Evolutionary conservation across 2,329 filamentous ascomycete species (phyloP).

Genomic region (Cladophialophora immunda): DNA sequence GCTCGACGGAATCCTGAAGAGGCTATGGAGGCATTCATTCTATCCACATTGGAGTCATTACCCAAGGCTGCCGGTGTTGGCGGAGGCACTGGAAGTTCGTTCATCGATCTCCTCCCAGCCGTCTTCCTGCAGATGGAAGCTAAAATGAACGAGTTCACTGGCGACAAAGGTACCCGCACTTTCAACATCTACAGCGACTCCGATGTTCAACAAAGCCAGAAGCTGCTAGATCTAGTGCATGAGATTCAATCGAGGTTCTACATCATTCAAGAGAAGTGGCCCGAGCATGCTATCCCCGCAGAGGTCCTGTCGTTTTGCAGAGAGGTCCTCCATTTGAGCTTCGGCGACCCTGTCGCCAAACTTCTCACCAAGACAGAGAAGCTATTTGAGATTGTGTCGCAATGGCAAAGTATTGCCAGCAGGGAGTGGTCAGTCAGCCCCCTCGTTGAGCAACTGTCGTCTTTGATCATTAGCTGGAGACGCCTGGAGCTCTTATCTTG

Average conservation of each 20-base stretch:
- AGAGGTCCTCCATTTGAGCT: slow-evolving; percentile 76
- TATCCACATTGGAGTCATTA: slow-evolving; percentile 42
- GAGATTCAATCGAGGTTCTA: slow-evolving; percentile 76
- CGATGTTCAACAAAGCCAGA: slow-evolving; percentile 78
- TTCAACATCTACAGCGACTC: slow-evolving; percentile 93
- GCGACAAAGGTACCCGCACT: slow-evolving; percentile 48
- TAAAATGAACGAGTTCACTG: slow-evolving; percentile 61
- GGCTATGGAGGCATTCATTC: slow-evolving; percentile 47
- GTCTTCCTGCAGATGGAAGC: slow-evolving; percentile 72
- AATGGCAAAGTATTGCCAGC: slow-evolving; percentile 96
- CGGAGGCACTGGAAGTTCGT: neutral
- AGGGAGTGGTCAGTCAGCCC: slow-evolving; percentile 74
- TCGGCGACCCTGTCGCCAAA: slow-evolving; percentile 85
- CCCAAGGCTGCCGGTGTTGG: slow-evolving; percentile 43
- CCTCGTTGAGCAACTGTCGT: slow-evolving; percentile 80
- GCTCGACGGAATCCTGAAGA: slow-evolving; percentile 43
- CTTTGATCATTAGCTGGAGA: slow-evolving; percentile 85
- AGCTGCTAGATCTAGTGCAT: slow-evolving; percentile 73
- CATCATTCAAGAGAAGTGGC: slow-evolving; percentile 70
- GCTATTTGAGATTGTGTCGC: slow-evolving; percentile 82
- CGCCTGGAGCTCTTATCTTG: slow-evolving; percentile 91
- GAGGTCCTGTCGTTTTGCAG: slow-evolving; percentile 81
- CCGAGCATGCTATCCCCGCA: slow-evolving; percentile 78
- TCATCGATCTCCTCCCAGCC: slow-evolving; percentile 66
- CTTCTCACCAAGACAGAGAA: slow-evolving; percentile 88